Percentiles rank a stretch among this genome's conserved stretches.
Evolutionary conservation across 108 stramenopile species (phyloP).

Genomic region (Cylindrotheca closterium): DNA sequence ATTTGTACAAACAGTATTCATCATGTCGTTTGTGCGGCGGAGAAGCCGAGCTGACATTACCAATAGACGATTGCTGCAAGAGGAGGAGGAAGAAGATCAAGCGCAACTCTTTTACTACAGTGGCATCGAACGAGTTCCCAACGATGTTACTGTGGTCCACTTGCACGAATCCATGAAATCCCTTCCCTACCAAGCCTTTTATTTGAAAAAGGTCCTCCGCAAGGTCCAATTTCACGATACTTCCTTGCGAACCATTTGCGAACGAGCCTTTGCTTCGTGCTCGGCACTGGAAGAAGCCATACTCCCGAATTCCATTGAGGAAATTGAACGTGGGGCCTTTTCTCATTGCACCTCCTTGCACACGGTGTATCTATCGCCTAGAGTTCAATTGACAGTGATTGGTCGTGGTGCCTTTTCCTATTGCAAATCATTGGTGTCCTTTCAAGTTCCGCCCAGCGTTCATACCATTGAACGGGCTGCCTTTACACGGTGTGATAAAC

Average conservation of each 20-base stretch:
- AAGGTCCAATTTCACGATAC: neutral
- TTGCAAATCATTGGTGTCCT: no score
- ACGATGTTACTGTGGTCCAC: neutral
- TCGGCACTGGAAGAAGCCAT: neutral
- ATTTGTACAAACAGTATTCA: no score
- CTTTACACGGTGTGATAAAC: no score
- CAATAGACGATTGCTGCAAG: no score
- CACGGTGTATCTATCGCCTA: neutral
- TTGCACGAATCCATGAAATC: neutral
- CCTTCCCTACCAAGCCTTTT: neutral
- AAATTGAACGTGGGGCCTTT: neutral
- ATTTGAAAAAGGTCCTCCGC: neutral
- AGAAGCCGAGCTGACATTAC: no score
- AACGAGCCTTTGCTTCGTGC: neutral
- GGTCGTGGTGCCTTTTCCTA: no score
- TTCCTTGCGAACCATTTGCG: neutral
- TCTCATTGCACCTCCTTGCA: neutral
- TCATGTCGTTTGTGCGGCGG: no score
- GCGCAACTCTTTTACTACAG: neutral
- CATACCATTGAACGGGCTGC: no score
- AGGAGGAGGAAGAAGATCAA: no score
- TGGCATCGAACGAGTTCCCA: neutral
- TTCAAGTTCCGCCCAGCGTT: no score
- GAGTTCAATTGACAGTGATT: neutral
- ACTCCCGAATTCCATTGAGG: neutral